phyloP scores from a whole-genome alignment of 306 rosid genomes.

The Dryas alaskensis region DNA sequence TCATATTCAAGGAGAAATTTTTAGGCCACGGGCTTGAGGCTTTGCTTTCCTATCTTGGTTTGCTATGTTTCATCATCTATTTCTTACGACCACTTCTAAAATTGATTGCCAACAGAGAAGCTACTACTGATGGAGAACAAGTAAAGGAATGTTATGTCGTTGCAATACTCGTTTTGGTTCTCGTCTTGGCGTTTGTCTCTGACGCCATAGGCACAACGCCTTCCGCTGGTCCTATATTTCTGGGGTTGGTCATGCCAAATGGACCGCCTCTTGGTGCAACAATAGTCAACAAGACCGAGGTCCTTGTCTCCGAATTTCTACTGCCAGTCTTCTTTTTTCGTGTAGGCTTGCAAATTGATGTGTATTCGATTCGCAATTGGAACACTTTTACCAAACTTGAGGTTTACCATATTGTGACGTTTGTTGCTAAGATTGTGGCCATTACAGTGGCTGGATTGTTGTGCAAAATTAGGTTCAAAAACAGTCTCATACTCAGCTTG shows the following conservation, averaged over 20 bases:
- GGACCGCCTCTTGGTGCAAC: slow-evolving; percentile 72
- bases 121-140: slow-evolving; percentile 55
- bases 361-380: slow-evolving; percentile 41
- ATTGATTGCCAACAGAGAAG: slow-evolving; percentile 32
- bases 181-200: slow-evolving; percentile 39
- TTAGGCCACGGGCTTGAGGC: neutral
- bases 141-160: slow-evolving; percentile 44
- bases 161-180: slow-evolving; percentile 30
- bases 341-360: slow-evolving; percentile 43
- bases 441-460: slow-evolving; percentile 52
- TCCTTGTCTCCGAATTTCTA: slow-evolving; percentile 45
- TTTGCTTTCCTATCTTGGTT: too few species aligned
- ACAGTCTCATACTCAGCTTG: slow-evolving; percentile 56
- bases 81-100: slow-evolving; percentile 28
- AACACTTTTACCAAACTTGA: slow-evolving; percentile 36
- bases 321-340: slow-evolving; percentile 40
- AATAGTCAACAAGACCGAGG: slow-evolving; percentile 49
- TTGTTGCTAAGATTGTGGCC: slow-evolving; percentile 49
- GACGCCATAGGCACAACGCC: slow-evolving; percentile 46
- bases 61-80: neutral
- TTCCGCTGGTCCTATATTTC: slow-evolving; percentile 34
- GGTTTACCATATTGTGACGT: slow-evolving; percentile 4
- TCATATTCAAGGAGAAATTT: neutral
- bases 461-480: slow-evolving; percentile 55
- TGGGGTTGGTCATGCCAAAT: slow-evolving; percentile 64